A percentile compares a stretch with the other conserved stretches of the same genome.
Conservation (phyloP, 2,329 filamentous ascomycete genomes). For the Diaporthe nobilis region DNA sequence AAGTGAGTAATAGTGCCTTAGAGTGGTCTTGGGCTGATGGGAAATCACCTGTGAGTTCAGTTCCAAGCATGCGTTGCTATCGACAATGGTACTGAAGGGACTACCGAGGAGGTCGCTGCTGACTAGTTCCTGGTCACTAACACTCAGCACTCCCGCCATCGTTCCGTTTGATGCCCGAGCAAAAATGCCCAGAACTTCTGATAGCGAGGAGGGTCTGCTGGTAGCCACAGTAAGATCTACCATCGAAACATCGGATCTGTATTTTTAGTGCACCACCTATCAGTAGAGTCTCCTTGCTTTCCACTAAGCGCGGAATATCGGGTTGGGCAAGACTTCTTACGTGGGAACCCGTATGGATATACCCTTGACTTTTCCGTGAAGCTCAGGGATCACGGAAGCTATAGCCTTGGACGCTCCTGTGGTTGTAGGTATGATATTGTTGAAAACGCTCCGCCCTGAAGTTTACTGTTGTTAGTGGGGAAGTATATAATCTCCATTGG, state of each 20-base stretch:
- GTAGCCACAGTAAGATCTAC: not conserved
- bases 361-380: conserved; percentile 6
- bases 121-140: conserved; percentile 1
- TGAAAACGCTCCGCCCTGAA: conserved; percentile 9
- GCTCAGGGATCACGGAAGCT: not conserved
- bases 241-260: conserved; percentile 7
- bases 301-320: not conserved
- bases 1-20: not conserved
- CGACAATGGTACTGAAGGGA: not conserved
- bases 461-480: not conserved
- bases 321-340: not conserved
- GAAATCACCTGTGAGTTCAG: not conserved
- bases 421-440: conserved; percentile 6
- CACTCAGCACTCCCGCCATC: conserved; percentile 6
- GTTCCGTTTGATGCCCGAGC: not conserved
- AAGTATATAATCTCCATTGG: not conserved
- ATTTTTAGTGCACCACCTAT: not conserved
- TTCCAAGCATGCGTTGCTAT: conserved; percentile 7
- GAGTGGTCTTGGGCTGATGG: not conserved
- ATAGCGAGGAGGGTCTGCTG: conserved; percentile 1
- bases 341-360: conserved; percentile 6
- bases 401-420: conserved; percentile 5
- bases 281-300: not conserved
- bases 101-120: conserved; percentile 3
- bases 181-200: not conserved